Conservation (phyloP, 2,329 filamentous ascomycete genomes). For the Microcyclospora pomicola region DNA sequence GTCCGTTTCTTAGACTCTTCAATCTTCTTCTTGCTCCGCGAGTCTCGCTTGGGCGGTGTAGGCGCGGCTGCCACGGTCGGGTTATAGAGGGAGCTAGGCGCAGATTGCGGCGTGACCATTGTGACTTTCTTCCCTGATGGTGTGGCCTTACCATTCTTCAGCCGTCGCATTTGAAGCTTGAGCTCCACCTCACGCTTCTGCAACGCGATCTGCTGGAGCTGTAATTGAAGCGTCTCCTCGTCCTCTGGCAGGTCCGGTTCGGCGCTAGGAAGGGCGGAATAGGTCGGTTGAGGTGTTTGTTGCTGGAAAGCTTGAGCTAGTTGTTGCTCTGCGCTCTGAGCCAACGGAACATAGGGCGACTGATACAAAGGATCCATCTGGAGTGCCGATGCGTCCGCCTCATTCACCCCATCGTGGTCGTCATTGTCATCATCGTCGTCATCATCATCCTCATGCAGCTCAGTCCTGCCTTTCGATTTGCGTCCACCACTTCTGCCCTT, state of each 20-base stretch:
- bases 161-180: slow-evolving; percentile 22
- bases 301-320: slow-evolving; percentile 17
- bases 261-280: slow-evolving; percentile 8
- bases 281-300: slow-evolving; percentile 8
- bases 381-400: background rate
- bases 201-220: slow-evolving; percentile 23
- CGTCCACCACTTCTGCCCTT: slow-evolving; percentile 4
- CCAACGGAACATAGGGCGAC: slow-evolving; percentile 22
- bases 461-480: slow-evolving; percentile 8
- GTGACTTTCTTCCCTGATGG: slow-evolving; percentile 6
- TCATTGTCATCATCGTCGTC: slow-evolving; percentile 9
- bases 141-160: slow-evolving; percentile 17
- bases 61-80: slow-evolving; percentile 12
- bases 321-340: slow-evolving; percentile 16
- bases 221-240: slow-evolving; percentile 23
- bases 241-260: slow-evolving; percentile 19
- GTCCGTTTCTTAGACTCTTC: slow-evolving; percentile 23
- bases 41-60: slow-evolving; percentile 20
- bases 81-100: slow-evolving; percentile 13
- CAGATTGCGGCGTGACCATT: slow-evolving; percentile 3
- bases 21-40: slow-evolving; percentile 25
- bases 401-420: slow-evolving; percentile 11
- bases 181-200: slow-evolving; percentile 25
- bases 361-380: slow-evolving; percentile 14
- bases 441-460: background rate